phyloP scores from a whole-genome alignment of 2,329 filamentous ascomycete genomes.

The Cladosporium cucumerinum region DNA sequence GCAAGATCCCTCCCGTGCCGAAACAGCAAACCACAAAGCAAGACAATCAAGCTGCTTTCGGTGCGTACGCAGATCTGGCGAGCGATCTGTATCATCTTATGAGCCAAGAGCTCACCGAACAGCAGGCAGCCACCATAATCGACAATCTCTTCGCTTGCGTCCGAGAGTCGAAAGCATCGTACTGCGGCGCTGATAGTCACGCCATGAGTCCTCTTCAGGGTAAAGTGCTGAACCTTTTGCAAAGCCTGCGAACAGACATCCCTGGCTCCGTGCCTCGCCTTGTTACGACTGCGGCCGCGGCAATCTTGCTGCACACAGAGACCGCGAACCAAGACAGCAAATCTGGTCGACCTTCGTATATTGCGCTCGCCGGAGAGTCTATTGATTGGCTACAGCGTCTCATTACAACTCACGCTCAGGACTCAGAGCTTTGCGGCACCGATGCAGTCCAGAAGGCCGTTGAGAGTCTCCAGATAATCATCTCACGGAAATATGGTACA shows the following conservation, averaged over 20 bases:
- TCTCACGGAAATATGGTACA: slow-evolving; percentile 78
- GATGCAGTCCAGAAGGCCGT: slow-evolving; percentile 65
- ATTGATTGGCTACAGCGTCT: slow-evolving; percentile 67
- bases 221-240: slow-evolving; percentile 65
- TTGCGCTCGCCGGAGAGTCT: slow-evolving; percentile 81
- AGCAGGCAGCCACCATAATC: slow-evolving; percentile 66
- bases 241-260: slow-evolving; percentile 64
- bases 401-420: slow-evolving; percentile 43
- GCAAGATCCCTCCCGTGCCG: slow-evolving; percentile 25
- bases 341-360: slow-evolving; percentile 67
- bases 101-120: slow-evolving; percentile 58
- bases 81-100: slow-evolving; percentile 76
- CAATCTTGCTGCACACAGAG: slow-evolving; percentile 60
- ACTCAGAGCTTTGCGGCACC: slow-evolving; percentile 66
- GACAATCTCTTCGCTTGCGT: slow-evolving; percentile 68
- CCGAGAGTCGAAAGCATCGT: slow-evolving; percentile 63
- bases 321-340: slow-evolving; percentile 18
- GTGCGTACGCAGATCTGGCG: slow-evolving; percentile 76
- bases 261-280: slow-evolving; percentile 64
- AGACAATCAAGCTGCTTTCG: slow-evolving; percentile 72
- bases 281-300: neutral
- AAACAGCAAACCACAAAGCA: slow-evolving; percentile 18
- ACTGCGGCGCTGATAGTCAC: slow-evolving; percentile 70
- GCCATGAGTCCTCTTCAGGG: slow-evolving; percentile 69
- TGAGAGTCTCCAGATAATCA: slow-evolving; percentile 64